These are phyloP conservation scores for Kuraishia ogatae DNA, from an alignment of 805 yeast species.

Conservation along the genomic window DNA sequence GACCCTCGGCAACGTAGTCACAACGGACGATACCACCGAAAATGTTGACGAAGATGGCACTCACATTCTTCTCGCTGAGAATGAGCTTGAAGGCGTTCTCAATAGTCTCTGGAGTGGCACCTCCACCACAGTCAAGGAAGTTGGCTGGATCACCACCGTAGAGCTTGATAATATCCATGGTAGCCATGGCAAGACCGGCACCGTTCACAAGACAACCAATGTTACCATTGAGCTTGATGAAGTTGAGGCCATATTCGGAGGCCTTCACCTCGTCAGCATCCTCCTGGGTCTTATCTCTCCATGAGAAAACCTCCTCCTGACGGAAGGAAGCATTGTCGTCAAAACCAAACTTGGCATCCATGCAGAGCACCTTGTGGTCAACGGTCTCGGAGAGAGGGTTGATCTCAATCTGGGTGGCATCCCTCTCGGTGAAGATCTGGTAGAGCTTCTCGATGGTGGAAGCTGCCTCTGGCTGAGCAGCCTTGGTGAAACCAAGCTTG, in stretches of 20 bases:
- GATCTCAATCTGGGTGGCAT: constrained; percentile 97
- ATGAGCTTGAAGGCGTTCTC: constrained; percentile 94
- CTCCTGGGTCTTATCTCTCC: constrained; percentile 98
- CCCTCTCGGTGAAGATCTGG: constrained; percentile 83
- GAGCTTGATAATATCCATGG: constrained; percentile 97
- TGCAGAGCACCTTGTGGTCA: constrained; percentile 85
- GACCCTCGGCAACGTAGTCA: constrained; percentile 97
- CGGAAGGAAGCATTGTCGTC: constrained; percentile 96
- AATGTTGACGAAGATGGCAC: constrained; percentile 95
- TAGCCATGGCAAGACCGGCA: constrained; percentile 99
- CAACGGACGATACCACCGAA: constrained; percentile 99
- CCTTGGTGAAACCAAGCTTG: constrained; percentile 71
- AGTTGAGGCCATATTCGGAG: constrained; percentile 81
- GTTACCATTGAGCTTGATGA: constrained; percentile 96
- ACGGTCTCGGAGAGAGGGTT: constrained; percentile 94
- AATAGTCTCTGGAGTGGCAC: constrained; percentile 97
- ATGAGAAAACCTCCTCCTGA: constrained; percentile 87
- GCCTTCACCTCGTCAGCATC: constrained; percentile 97
- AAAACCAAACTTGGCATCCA: constrained; percentile 98
- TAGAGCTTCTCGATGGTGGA: constrained; percentile 79
- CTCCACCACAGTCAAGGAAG: constrained; percentile 99
- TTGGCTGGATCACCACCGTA: constrained; percentile 99
- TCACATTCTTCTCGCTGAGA: constrained; percentile 78
- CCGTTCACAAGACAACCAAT: constrained; percentile 99
- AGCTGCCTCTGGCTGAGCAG: constrained; percentile 80